Evolutionary conservation across 805 yeast genomes (phyloP), one percentile per base, ranked within the genome.

Genomic region (Sugiyamaella americana): DNA sequence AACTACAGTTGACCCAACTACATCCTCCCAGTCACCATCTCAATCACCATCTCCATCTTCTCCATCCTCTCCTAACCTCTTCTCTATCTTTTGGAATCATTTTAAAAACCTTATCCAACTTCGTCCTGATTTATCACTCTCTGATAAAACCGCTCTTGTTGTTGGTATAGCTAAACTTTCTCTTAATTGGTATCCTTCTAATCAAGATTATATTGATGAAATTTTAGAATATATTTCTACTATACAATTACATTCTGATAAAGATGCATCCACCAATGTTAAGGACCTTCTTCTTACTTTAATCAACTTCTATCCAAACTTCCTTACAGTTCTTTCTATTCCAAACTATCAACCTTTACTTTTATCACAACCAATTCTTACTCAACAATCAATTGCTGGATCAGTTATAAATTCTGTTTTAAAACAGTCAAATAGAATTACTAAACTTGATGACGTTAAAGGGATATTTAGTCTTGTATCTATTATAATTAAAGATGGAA

Each of bases 31-130:
- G n/a, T 29, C 34, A 29, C 13, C 13, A n/a, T 29, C 34, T 29
- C 13, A n/a, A n/a, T 29, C 34, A 11, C 13, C 13, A 11, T 29
- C 34, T 29, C 11, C 11, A 11, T 29, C 34, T 29, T 11, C 13
- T 6, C 5, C 22, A 13, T 19, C 19, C 10, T 19, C 17, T 2
- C 20, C 24, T 10, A 53, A 70, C 44, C 62, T 86, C 30, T 86
- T 88, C 58, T 72, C 72, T 32, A 72, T 72, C 16, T 83, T 88
- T 60, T 81, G 88, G 80, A 63, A 66, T 10, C 86, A 84, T 60
- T 73, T 85, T 48, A 62, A 71, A 29, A 73, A 73, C 39, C 61
- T 88, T 29, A 71, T 73, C 44, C 70, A 77, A 41, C 64, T 72
- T 6, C 78, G 83, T 50, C 83, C 86, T 0, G 83, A 80, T 41